Evolutionary conservation across 2,329 filamentous ascomycete genomes (phyloP), one percentile per base, ranked within the genome.

Genomic region (Stemphylium lycopersici): DNA sequence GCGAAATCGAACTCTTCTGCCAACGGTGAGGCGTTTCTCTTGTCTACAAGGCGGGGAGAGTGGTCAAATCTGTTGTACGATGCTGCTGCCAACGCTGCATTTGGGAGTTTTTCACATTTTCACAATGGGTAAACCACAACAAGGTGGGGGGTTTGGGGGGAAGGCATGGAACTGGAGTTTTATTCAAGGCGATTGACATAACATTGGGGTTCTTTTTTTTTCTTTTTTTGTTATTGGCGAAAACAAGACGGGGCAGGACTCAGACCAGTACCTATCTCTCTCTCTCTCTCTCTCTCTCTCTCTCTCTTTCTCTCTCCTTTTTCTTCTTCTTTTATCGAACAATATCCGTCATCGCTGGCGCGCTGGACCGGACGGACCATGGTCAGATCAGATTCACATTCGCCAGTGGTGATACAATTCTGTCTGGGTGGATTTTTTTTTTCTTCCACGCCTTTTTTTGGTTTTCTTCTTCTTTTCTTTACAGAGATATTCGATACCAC

Each of bases 1-100:
- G 91, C 62, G 92, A 96, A 81, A 96, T 96, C 75, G 90, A 96
- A 74, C 71, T 76, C 13, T 76, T 72, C 59, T 76, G 74, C 52
- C 74, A 76, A 61, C 63, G 70, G 51, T 74, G 56, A 68, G 56
- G 43, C 40, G 24, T 18, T 15, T 48, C 41, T 31, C 20, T 15
- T 50, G 26, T 16, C 38, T 36, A 20, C 13, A 15, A 20, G 20
- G 20, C 20, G 20, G 11, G 8, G 6, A 26, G 26, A 34, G 31
- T 40, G n/a, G 10, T 43, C 10, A 38, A 38, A 16, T 47, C 5
- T 41, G 18, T 39, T 39, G 22, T 22, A 39, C 22, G n/a, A 20
- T 37, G 43, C 29, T 46, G n/a, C n/a, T 42, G n/a, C 33, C 32
- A 22, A 16, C 22, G 34, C 44, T 39, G 36, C 26, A 47, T 39